Evolutionary conservation across 495 filamentous ascomycete species (phyloP), one percentile per base, ranked within the genome.

Genomic region (Letharia columbiana): DNA sequence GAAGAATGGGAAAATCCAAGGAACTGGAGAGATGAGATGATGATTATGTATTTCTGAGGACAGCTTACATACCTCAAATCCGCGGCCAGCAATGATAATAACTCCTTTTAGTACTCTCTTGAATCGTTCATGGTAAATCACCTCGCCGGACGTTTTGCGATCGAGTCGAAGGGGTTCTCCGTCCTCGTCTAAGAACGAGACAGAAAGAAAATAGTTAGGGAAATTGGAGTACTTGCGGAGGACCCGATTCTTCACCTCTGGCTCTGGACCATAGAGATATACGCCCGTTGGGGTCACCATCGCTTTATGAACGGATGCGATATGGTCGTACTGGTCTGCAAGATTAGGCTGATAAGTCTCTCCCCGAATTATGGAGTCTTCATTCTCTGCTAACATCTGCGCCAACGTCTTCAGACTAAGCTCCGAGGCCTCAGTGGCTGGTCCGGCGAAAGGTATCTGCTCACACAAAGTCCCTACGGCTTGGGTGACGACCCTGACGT

Each of bases 1-100:
- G 89, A 91, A 0, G 89, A 92, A 72, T 91, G 89, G 0, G 89
- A 92, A 71, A 92, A 95, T 2, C 90, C 91, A 1, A 93, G 77
- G 70, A 93, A 93, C 10, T 72, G 42, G 9, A 33, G 45, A 45
- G 23, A 52, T 66, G 40, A 64, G 63, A 50, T 11, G 7, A 1
- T 2, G 42, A 18, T n/a, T 4, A 9, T 20, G 10, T 33, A 2
- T 15, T n/a, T 0, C 5, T 2, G 45, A 4, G 28, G 37, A 49
- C 18, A 17, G 9, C n/a, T 12, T 31, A 63, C 42, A 13, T 65
- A 72, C 70, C 60, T 74, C 71, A 70, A 85, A 95, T 0, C 69
- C 60, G 15, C 86, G 80, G 7, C 86, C 89, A 18, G 81, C 88
- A 50, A 94, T 84, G 7, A 75, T 72, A 39, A 93, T 82, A 0